Conservation (phyloP, 345 rosid genomes). For the Acer campestre region DNA sequence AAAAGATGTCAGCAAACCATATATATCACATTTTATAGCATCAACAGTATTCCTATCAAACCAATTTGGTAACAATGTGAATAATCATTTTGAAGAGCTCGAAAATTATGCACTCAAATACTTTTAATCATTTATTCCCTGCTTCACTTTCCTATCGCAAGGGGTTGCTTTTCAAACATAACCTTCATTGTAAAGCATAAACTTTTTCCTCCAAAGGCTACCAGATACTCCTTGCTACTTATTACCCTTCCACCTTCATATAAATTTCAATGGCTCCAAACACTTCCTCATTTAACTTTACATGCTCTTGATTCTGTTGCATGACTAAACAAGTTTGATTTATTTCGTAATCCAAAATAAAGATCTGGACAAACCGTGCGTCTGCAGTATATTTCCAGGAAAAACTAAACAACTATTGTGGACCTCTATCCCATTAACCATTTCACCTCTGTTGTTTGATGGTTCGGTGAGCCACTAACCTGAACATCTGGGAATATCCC, state of each 20-base stretch:
- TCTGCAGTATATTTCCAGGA: neutral
- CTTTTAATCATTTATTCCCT: neutral
- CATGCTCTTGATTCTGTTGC: neutral
- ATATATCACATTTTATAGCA: no score
- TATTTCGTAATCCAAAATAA: neutral
- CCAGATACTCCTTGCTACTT: neutral
- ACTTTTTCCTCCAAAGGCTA: neutral
- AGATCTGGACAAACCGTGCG: neutral
- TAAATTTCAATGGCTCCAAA: neutral
- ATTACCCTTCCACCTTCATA: neutral
- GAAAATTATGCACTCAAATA: neutral
- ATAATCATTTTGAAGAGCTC: neutral
- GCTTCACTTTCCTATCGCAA: neutral
- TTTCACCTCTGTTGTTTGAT: conserved; percentile 6
- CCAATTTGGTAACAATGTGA: neutral
- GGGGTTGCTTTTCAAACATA: neutral
- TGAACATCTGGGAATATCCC: conserved; percentile 97
- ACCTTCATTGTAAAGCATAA: neutral
- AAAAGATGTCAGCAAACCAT: conserved; percentile 13
- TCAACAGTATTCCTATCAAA: neutral
- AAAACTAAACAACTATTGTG: neutral
- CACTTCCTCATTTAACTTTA: neutral
- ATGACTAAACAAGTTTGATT: neutral
- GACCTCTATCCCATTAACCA: neutral
- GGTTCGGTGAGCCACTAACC: conserved; percentile 46